Evolutionary conservation across 1,139 yeast species (phyloP).

Genomic region (Debaryomyces nepalensis): DNA sequence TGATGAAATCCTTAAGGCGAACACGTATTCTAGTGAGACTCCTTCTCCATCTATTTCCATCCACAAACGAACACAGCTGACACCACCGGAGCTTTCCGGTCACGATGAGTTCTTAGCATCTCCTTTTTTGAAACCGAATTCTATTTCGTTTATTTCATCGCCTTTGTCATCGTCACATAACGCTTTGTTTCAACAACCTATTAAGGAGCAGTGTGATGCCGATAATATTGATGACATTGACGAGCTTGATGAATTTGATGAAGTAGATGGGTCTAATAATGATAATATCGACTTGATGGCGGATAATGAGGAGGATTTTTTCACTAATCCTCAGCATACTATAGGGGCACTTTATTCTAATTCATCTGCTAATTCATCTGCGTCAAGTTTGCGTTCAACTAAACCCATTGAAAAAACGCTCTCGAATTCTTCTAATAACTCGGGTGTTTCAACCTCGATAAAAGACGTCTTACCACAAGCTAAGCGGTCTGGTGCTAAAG

Average conservation of each 20-base stretch:
- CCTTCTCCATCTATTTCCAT: conserved; percentile 12
- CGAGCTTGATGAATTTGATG: conserved; percentile 29
- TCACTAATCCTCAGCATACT: conserved; percentile 30
- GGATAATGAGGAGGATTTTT: conserved; percentile 27
- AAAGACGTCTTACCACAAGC: conserved; percentile 16
- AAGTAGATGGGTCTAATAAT: conserved; percentile 21
- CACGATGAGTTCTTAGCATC: conserved; percentile 41
- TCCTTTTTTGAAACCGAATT: conserved; percentile 34
- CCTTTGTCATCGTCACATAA: conserved; percentile 30
- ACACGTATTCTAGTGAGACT: conserved; percentile 34
- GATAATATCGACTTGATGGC: conserved; percentile 13
- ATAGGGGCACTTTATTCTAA: conserved; percentile 32
- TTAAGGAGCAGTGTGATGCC: conserved; percentile 30
- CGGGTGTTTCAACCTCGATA: conserved; percentile 20
- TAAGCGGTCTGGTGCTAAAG: conserved; percentile 51
- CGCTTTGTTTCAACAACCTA: conserved; percentile 38
- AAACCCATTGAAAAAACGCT: conserved; percentile 36
- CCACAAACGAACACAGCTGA: conserved; percentile 54
- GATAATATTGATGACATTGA: conserved; percentile 26
- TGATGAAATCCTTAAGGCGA: conserved; percentile 58
- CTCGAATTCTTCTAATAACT: conserved; percentile 42
- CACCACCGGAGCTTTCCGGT: conserved; percentile 40
- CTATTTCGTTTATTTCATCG: conserved; percentile 30
- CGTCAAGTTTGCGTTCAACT: conserved; percentile 35
- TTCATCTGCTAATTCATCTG: conserved; percentile 41